These are phyloP conservation scores for Macrocybe sp. DNA, from an alignment of 1,284 basidiomycete genomes.

Conservation along the genomic window DNA sequence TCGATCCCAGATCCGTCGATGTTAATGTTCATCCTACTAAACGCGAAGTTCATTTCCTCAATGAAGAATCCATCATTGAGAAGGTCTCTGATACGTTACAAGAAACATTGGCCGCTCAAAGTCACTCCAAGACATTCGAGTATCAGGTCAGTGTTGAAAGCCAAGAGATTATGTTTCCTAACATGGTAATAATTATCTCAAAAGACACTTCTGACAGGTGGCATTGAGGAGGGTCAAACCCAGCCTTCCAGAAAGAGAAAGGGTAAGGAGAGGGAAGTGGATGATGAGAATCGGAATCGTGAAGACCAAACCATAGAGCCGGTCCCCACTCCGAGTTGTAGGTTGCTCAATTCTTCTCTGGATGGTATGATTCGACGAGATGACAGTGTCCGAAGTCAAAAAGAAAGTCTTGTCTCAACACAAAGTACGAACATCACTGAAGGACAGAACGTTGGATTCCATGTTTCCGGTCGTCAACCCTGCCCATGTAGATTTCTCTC, in stretches of 20 bases:
- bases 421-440: constrained; percentile 87
- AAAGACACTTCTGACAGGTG: constrained; percentile 50
- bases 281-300: constrained; percentile 21
- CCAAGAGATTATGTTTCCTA: too few relatives aligned
- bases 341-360: too few relatives aligned
- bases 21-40: constrained; percentile 99
- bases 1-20: constrained; percentile 88
- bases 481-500: constrained; percentile 30
- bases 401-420: constrained; percentile 73
- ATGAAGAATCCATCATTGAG: constrained; percentile 88
- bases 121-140: constrained; percentile 70
- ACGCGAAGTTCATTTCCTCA: constrained; percentile 91
- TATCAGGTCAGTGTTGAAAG: constrained; percentile 59
- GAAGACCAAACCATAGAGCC: constrained; percentile 17
- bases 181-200: too few relatives aligned
- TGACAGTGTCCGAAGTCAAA: constrained; percentile 19
- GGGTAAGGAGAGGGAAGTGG: constrained; percentile 39
- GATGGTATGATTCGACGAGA: too few relatives aligned
- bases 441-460: constrained; percentile 88
- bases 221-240: constrained; percentile 29
- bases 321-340: too few relatives aligned
- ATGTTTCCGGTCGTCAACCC: constrained; percentile 75
- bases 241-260: constrained; percentile 34
- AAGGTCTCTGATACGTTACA: constrained; percentile 74
- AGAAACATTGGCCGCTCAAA: constrained; percentile 59